Evolutionary conservation across 768 basidiomycete species (phyloP).

Genomic region (Suillus alpinus): DNA sequence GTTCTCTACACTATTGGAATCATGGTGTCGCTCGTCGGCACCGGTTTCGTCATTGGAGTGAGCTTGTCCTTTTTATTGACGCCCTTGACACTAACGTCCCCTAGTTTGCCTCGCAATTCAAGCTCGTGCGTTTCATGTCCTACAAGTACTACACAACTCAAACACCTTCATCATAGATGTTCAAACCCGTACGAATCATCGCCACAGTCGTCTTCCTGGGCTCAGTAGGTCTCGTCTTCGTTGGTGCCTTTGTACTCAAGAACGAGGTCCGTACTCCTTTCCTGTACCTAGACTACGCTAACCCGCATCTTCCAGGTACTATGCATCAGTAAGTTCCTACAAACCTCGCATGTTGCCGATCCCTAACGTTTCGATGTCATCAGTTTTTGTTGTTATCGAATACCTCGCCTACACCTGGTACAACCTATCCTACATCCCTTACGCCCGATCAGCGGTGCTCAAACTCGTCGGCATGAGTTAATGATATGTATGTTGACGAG

Average conservation of each 20-base stretch:
- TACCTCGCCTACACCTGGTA: conserved; percentile 94
- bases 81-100: not conserved
- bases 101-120: conserved; percentile 77
- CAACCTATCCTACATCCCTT: conserved; percentile 85
- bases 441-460: conserved; percentile 73
- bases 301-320: conserved; percentile 45
- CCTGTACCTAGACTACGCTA: not conserved
- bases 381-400: conserved; percentile 89
- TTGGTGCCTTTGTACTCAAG: conserved; percentile 76
- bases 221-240: conserved; percentile 79
- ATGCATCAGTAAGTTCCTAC: conserved; percentile 51
- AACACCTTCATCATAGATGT: conserved; percentile 59
- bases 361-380: not conserved
- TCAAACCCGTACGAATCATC: conserved; percentile 85
- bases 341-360: not conserved
- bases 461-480: conserved; percentile 53
- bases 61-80: conserved; percentile 28
- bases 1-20: conserved; percentile 84
- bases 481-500: conserved; percentile 8
- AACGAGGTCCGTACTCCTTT: conserved; percentile 51
- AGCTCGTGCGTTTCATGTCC: conserved; percentile 52
- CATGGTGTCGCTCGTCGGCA: conserved; percentile 78
- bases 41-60: conserved; percentile 89
- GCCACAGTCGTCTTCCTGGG: conserved; percentile 78
- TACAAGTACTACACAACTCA: not conserved